Conservation (phyloP, 2,329 filamentous ascomycete species). For the Furcasterigmium sp. region DNA sequence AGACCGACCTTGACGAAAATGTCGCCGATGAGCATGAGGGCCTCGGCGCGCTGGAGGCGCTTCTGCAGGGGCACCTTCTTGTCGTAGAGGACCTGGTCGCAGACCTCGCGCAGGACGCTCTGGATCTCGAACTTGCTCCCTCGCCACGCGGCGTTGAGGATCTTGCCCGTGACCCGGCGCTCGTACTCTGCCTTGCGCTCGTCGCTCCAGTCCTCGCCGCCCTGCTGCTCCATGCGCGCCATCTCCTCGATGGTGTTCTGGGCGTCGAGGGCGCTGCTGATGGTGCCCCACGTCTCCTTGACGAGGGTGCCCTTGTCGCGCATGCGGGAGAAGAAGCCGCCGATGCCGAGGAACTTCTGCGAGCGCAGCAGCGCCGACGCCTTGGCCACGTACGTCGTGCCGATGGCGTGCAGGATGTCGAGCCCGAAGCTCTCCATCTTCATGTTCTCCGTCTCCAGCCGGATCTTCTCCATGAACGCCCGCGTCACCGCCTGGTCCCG, state of each 20-base stretch:
- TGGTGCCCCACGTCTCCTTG: slow-evolving; percentile 98
- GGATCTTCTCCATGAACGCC: slow-evolving; percentile 91
- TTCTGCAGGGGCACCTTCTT: slow-evolving; percentile 77
- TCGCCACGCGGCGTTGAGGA: slow-evolving; percentile 91
- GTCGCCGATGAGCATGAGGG: slow-evolving; percentile 81
- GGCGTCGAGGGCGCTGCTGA: slow-evolving; percentile 91
- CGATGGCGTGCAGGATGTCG: slow-evolving; percentile 93
- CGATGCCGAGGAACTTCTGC: slow-evolving; percentile 94
- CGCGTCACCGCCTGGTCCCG: slow-evolving; percentile 77
- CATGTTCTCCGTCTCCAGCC: slow-evolving; percentile 91
- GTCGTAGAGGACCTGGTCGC: slow-evolving; percentile 77
- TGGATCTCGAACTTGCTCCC: slow-evolving; percentile 98
- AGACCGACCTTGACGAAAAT: slow-evolving; percentile 75
- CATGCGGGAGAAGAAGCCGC: slow-evolving; percentile 87
- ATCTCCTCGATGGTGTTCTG: slow-evolving; percentile 99
- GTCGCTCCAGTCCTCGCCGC: slow-evolving; percentile 96
- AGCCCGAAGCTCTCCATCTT: slow-evolving; percentile 99
- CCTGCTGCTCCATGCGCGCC: slow-evolving; percentile 90
- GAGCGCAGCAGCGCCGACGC: slow-evolving; percentile 83
- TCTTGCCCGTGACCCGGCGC: slow-evolving; percentile 93
- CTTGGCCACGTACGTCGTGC: slow-evolving; percentile 84
- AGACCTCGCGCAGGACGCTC: slow-evolving; percentile 89
- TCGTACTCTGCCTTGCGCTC: slow-evolving; percentile 96
- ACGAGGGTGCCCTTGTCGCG: slow-evolving; percentile 96
- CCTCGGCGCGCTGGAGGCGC: slow-evolving; percentile 85